These are phyloP conservation scores for Xylaria sp. DNA, from an alignment of 2,329 filamentous ascomycete genomes.

Conservation along the genomic window DNA sequence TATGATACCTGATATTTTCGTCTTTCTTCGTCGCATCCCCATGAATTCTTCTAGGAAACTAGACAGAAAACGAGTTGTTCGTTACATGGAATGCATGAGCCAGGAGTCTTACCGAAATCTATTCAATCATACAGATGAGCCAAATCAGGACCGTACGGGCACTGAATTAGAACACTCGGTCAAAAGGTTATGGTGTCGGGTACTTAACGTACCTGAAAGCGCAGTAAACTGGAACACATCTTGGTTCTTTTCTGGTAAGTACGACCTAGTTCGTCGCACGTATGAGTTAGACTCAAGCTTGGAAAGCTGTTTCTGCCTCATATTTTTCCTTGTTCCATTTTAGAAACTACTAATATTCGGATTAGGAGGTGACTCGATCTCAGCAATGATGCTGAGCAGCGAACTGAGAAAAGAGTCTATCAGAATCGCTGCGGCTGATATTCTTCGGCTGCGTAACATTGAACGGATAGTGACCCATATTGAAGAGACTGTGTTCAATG, in stretches of 20 bases:
- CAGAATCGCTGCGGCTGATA: slow-evolving; percentile 20
- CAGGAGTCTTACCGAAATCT: slow-evolving; percentile 1
- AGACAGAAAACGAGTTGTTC: slow-evolving; percentile 9
- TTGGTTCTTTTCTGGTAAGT: slow-evolving; percentile 24
- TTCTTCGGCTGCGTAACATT: slow-evolving; percentile 24
- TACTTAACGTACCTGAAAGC: slow-evolving; percentile 20
- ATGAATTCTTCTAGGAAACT: slow-evolving; percentile 23
- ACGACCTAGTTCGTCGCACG: not conserved
- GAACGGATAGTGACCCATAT: slow-evolving; percentile 15
- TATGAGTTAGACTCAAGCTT: not conserved
- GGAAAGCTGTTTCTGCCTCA: not conserved
- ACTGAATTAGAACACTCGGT: slow-evolving; percentile 14
- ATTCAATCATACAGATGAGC: slow-evolving; percentile 1
- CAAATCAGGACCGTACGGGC: slow-evolving; percentile 5
- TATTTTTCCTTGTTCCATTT: not conserved
- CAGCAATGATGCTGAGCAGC: slow-evolving; percentile 20
- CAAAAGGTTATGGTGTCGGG: slow-evolving; percentile 23
- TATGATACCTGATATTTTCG: slow-evolving; percentile 21
- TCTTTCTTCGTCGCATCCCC: slow-evolving; percentile 9
- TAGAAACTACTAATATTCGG: not conserved
- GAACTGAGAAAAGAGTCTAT: slow-evolving; percentile 25
- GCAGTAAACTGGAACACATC: slow-evolving; percentile 18
- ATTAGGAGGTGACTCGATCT: slow-evolving; percentile 20
- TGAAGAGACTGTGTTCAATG: slow-evolving; percentile 8
- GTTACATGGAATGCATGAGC: slow-evolving; percentile 7